Conservation (phyloP, 495 filamentous ascomycete species). For the Cercophora samala region DNA sequence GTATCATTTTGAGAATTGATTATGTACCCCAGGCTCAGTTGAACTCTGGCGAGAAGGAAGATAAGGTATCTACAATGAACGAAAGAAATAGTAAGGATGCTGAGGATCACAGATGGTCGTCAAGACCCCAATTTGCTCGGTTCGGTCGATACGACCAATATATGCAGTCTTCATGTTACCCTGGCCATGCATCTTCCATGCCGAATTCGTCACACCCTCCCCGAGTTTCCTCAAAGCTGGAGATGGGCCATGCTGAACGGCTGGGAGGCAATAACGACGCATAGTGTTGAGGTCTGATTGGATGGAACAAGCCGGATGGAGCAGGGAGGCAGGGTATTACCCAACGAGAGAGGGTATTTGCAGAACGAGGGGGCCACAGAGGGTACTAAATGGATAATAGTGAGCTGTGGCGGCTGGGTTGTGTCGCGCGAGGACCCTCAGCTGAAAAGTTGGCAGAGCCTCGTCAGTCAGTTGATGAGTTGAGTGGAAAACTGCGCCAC, state of each 20-base stretch:
- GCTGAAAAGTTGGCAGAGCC: not conserved
- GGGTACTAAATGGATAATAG: not conserved
- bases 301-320: not conserved
- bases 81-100: too few species aligned
- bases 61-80: not conserved
- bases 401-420: not conserved
- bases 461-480: not conserved
- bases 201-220: constrained; percentile 5
- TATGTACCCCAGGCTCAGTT: not conserved
- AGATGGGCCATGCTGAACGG: not conserved
- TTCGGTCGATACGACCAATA: not conserved
- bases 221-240: constrained; percentile 7
- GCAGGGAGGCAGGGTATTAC: too few species aligned
- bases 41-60: not conserved
- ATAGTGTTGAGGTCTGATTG: constrained; percentile 10
- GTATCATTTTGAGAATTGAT: constrained; percentile 12
- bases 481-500: not conserved
- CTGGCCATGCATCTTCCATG: constrained; percentile 2
- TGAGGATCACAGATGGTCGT: not conserved
- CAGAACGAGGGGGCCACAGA: not conserved
- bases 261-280: not conserved
- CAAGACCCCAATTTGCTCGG: not conserved
- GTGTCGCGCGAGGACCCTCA: not conserved
- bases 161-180: not conserved
- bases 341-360: too few species aligned